Evolutionary conservation across 345 rosid species (phyloP), one percentile per base, ranked within the genome.

Genomic region (Mangifera indica): DNA sequence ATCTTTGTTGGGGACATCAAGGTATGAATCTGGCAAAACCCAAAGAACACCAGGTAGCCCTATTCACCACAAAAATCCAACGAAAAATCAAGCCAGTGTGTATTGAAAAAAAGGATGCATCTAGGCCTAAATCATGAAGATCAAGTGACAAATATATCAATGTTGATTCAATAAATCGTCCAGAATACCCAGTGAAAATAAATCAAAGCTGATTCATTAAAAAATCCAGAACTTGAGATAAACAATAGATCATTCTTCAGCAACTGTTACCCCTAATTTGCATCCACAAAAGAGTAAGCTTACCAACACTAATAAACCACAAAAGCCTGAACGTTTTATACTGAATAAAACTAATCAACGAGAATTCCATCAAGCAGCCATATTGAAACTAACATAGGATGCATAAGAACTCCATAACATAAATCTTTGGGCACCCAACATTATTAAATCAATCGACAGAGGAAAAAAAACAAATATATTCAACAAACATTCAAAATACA

Each of bases 1-100:
- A 73, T 95, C 99, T 77, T 91, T 95, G 83, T 90, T 92, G 59
- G 96, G 99, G 59, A 95, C 99, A 71, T 92, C 99, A 26, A 90
- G 91, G 74, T 89, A 92, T 3, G 99, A 95, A 88, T 95, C 99
- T 0, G 97, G 98, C 22, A 95, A 80, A 44, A 95, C 98, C 99
- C 98, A 95, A 20, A 92, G 93, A 61, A 95, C 99, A 74, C 94
- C 91, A 63, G 98, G 97, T 70, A 86, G 73, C 17, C 79, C 98
- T 92, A 78, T 70, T 66, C 75, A 72, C 69, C 77, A 79, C 56
- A 73, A 9, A 42, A 55, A 67, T 42, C 22, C 15, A 29, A 52
- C 9, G 32, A n/a, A 21, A 66, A 49, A 53, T 52, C 69, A 46
- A 24, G 40, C 32, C 2, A 60, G n/a, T 32, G 48, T 29, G 8